Conservation (phyloP, 495 filamentous ascomycete species). For the Haplographium delicatum region DNA sequence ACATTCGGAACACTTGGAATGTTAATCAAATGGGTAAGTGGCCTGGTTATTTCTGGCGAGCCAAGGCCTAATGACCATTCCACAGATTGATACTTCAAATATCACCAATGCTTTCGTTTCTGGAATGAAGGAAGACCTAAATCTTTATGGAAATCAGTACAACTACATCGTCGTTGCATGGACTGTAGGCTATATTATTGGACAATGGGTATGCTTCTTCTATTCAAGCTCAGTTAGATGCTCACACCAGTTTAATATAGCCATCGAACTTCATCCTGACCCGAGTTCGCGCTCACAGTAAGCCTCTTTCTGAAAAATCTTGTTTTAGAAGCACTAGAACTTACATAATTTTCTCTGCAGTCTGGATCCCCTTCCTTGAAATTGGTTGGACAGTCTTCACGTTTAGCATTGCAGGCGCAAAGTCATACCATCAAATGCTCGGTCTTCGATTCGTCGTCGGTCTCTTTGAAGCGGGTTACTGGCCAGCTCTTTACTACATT, state of each 20-base stretch:
- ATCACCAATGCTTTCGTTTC: slow-evolving; percentile 42
- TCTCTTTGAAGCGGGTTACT: slow-evolving; percentile 41
- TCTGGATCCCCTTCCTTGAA: slow-evolving; percentile 57
- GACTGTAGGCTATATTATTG: slow-evolving; percentile 65
- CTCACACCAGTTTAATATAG: slow-evolving; percentile 35
- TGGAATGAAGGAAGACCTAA: slow-evolving; percentile 56
- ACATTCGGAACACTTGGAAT: slow-evolving; percentile 13
- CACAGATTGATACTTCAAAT: slow-evolving; percentile 14
- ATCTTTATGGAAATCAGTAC: slow-evolving; percentile 48
- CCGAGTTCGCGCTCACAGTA: slow-evolving; percentile 13
- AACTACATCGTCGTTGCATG: slow-evolving; percentile 51
- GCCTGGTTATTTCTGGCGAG: neutral
- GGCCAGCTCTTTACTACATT: slow-evolving; percentile 44
- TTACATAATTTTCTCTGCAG: slow-evolving; percentile 49
- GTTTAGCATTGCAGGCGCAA: slow-evolving; percentile 42
- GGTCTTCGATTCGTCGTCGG: slow-evolving; percentile 54
- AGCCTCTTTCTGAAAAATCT: neutral
- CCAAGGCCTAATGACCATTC: neutral
- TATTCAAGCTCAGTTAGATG: neutral
- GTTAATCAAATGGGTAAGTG: slow-evolving; percentile 14
- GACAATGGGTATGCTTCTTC: slow-evolving; percentile 45
- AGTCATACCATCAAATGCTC: slow-evolving; percentile 46
- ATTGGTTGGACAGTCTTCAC: slow-evolving; percentile 52
- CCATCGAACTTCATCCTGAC: slow-evolving; percentile 16
- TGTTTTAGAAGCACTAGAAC: neutral